These are phyloP conservation scores for Raffaelea albimanens DNA, from an alignment of 2,329 filamentous ascomycete genomes.

Conservation along the genomic window DNA sequence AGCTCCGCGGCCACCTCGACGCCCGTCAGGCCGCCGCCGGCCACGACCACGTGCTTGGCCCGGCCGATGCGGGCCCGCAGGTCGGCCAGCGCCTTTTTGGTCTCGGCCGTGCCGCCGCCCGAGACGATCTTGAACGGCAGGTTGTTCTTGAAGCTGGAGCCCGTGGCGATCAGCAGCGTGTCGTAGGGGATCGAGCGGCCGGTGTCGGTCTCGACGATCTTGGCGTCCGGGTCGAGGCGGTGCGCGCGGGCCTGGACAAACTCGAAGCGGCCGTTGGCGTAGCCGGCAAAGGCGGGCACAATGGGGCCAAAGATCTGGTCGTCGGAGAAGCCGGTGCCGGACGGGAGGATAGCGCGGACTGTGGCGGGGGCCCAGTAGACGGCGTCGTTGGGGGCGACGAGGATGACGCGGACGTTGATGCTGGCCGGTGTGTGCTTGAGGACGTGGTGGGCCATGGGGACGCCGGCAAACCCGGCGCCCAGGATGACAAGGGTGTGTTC, in stretches of 20 bases:
- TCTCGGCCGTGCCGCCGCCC: constrained; percentile 28
- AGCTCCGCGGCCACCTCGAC: constrained; percentile 43
- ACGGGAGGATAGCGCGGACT: constrained; percentile 17
- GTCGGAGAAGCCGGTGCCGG: constrained; percentile 7
- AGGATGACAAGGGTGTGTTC: constrained; percentile 34
- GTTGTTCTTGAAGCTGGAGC: constrained; percentile 29
- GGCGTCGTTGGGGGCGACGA: constrained; percentile 18
- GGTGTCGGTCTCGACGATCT: constrained; percentile 30
- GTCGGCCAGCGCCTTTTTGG: constrained; percentile 26
- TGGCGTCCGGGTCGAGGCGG: constrained; percentile 29
- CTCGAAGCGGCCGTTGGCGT: constrained; percentile 35
- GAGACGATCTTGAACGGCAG: constrained; percentile 40
- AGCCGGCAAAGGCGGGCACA: constrained; percentile 36
- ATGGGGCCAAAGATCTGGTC: constrained; percentile 35
- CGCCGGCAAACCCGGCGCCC: constrained; percentile 36
- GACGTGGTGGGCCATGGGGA: constrained; percentile 40
- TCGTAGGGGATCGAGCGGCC: constrained; percentile 33
- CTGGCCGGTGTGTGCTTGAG: constrained; percentile 33
- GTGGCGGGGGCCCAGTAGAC: constrained; percentile 16
- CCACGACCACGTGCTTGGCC: constrained; percentile 40
- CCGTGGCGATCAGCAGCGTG: constrained; percentile 46
- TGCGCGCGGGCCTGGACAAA: constrained; percentile 40
- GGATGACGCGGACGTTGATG: constrained; percentile 22
- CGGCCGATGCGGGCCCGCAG: constrained; percentile 27
- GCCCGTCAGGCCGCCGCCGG: constrained; percentile 41